phyloP scores from a whole-genome alignment of 2,329 filamentous ascomycete species.

The Aureobasidium zeae region DNA sequence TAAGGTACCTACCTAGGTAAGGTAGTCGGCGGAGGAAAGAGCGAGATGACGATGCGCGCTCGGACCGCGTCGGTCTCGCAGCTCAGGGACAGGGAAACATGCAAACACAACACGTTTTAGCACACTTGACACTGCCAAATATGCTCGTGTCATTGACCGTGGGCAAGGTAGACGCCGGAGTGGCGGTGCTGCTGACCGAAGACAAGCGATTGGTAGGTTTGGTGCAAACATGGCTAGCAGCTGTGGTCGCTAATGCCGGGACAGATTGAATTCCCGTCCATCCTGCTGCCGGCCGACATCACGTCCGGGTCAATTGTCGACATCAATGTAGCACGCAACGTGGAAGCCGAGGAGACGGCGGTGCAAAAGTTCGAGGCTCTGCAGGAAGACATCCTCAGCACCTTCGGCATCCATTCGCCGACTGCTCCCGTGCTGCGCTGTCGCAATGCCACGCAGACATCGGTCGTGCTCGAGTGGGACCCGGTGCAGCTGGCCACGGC shows the following conservation, averaged over 20 bases:
- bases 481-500: constrained; percentile 87
- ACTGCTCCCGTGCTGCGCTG: constrained; percentile 71
- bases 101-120: too few species aligned
- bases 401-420: constrained; percentile 76
- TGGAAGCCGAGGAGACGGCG: constrained; percentile 63
- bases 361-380: constrained; percentile 69
- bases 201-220: constrained; percentile 92
- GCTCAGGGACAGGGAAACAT: too few species aligned
- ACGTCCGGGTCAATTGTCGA: constrained; percentile 95
- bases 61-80: too few species aligned
- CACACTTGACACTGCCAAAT: constrained; percentile 1
- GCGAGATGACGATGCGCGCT: too few species aligned
- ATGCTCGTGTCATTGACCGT: constrained; percentile 98
- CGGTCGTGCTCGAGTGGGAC: constrained; percentile 96
- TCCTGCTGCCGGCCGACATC: constrained; percentile 90
- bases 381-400: constrained; percentile 79
- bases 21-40: too few species aligned
- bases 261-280: constrained; percentile 97
- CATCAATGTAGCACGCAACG: constrained; percentile 87
- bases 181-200: constrained; percentile 90
- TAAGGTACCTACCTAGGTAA: too few species aligned
- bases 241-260: constrained; percentile 19
- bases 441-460: constrained; percentile 97
- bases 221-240: too few species aligned
- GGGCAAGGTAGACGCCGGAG: constrained; percentile 97